Percentiles rank a stretch among this genome's conserved stretches.
Conservation (phyloP, 495 filamentous ascomycete genomes). For the Staphylotrichum longicolle region DNA sequence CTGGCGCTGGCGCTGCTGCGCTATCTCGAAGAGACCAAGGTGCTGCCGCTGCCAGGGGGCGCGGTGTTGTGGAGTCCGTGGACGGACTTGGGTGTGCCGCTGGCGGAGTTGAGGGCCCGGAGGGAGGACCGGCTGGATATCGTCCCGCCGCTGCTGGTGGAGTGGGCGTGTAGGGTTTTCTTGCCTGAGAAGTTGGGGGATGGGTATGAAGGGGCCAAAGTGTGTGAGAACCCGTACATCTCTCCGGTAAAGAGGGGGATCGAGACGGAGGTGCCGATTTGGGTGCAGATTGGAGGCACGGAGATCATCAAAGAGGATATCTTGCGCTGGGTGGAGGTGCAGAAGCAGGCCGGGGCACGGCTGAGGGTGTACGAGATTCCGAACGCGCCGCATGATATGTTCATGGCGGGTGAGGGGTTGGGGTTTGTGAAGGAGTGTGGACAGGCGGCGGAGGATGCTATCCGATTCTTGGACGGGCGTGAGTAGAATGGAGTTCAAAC, state of each 20-base stretch:
- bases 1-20: no score
- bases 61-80: no score
- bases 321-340: not conserved
- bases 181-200: not conserved
- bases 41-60: no score
- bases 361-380: conserved; percentile 1
- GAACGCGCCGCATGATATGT: conserved; percentile 7
- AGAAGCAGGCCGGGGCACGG: not conserved
- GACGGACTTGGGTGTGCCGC: no score
- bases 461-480: not conserved
- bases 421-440: not conserved
- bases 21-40: no score
- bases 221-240: not conserved
- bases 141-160: not conserved
- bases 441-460: not conserved
- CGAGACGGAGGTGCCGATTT: not conserved
- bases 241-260: not conserved
- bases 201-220: not conserved
- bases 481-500: not conserved
- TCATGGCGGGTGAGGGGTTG: not conserved
- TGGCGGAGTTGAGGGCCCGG: not conserved
- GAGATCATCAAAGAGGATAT: not conserved
- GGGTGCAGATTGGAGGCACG: not conserved
- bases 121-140: not conserved
- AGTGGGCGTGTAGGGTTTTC: not conserved